These are phyloP conservation scores for Voacanga thouarsii DNA, from an alignment of 257 asterid species.

Conservation along the genomic window DNA sequence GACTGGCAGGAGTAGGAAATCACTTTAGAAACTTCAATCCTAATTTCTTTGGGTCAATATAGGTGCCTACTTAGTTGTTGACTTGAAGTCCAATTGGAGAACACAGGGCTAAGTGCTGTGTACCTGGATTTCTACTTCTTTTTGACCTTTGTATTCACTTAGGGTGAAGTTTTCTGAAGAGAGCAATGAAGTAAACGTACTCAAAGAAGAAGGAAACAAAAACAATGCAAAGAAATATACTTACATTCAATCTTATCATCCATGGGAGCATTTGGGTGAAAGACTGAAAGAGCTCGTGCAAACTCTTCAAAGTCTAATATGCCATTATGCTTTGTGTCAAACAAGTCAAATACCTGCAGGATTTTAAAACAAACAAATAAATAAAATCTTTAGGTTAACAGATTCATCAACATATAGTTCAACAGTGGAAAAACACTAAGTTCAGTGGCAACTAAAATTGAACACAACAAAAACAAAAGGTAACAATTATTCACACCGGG, in stretches of 20 bases:
- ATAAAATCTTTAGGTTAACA: not conserved
- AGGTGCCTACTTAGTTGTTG: too few species aligned
- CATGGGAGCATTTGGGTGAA: conserved; percentile 80
- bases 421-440: not conserved
- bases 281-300: conserved; percentile 84
- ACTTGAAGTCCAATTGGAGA: not conserved
- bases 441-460: not conserved
- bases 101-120: not conserved
- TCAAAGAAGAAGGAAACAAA: not conserved
- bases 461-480: not conserved
- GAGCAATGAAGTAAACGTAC: not conserved
- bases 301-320: conserved; percentile 77
- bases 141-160: not conserved
- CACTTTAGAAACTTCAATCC: not conserved
- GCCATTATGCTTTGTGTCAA: conserved; percentile 77
- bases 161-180: not conserved
- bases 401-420: not conserved
- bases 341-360: conserved; percentile 73
- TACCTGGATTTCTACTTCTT: not conserved
- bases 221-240: conserved; percentile 9
- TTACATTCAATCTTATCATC: conserved; percentile 83
- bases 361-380: not conserved
- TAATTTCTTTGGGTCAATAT: not conserved
- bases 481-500: not conserved
- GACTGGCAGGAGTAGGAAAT: not conserved